Percentiles rank a stretch among this genome's conserved stretches.
Conservation (phyloP, 306 rosid species). For the Sechiopsis laciniata region DNA sequence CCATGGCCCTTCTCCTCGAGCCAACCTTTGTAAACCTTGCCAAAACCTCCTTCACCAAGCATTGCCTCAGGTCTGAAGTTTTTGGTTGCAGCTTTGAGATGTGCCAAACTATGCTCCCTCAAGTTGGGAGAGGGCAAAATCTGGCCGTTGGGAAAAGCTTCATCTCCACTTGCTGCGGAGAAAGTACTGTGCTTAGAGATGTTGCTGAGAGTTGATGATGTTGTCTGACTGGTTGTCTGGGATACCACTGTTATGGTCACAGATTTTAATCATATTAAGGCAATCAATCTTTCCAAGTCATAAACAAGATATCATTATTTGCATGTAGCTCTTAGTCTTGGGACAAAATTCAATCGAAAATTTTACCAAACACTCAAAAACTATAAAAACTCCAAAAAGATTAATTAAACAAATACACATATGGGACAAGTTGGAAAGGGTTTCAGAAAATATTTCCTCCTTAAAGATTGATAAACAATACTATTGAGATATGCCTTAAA, state of each 20-base stretch:
- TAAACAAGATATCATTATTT: slow-evolving; percentile 4
- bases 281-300: not conserved
- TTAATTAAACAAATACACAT: not conserved
- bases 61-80: slow-evolving; percentile 68
- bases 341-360: not conserved
- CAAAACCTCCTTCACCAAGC: slow-evolving; percentile 96
- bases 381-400: not conserved
- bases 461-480: not conserved
- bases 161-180: slow-evolving; percentile 49
- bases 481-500: too few relatives aligned
- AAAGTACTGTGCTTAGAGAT: slow-evolving; percentile 52
- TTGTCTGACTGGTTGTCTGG: slow-evolving; percentile 22
- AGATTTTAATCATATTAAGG: not conserved
- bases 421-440: not conserved
- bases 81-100: slow-evolving; percentile 65
- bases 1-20: slow-evolving; percentile 55
- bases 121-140: slow-evolving; percentile 64
- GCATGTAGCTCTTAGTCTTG: slow-evolving; percentile 11
- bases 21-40: slow-evolving; percentile 87
- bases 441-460: not conserved
- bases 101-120: slow-evolving; percentile 63
- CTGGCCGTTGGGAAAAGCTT: slow-evolving; percentile 46
- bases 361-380: not conserved
- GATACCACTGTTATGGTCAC: slow-evolving; percentile 39
- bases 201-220: slow-evolving; percentile 42